phyloP scores from a whole-genome alignment of 257 asterid species.

The Anisodus acutangulus region DNA sequence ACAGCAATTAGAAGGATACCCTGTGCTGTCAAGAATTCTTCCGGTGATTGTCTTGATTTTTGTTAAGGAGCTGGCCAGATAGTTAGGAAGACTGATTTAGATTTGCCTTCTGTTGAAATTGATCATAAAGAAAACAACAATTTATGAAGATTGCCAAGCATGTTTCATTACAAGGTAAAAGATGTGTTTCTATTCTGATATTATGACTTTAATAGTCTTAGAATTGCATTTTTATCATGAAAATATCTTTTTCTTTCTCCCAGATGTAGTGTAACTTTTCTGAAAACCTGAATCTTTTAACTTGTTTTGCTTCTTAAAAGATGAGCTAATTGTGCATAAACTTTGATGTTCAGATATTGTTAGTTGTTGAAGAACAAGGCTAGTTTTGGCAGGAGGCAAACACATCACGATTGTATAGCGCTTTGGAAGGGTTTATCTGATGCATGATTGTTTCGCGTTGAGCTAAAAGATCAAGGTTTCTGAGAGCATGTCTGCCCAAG shows the following conservation, averaged over 20 bases:
- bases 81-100: slow-evolving; percentile 36
- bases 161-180: slow-evolving; percentile 17
- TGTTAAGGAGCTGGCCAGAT: slow-evolving; percentile 36
- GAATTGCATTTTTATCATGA: not conserved
- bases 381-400: not conserved
- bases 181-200: not conserved
- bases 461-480: not conserved
- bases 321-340: not conserved
- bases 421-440: not conserved
- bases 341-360: not conserved
- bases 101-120: slow-evolving; percentile 38
- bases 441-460: not conserved
- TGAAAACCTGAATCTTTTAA: not conserved
- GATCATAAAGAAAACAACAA: slow-evolving; percentile 46
- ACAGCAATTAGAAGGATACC: slow-evolving; percentile 46
- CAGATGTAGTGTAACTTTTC: not conserved
- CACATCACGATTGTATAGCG: slow-evolving; percentile 22
- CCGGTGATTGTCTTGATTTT: slow-evolving; percentile 35
- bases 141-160: slow-evolving; percentile 18
- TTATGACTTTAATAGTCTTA: not conserved
- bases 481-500: slow-evolving; percentile 2
- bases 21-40: slow-evolving; percentile 46
- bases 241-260: not conserved
- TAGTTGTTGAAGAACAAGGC: slow-evolving; percentile 4
- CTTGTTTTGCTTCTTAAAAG: not conserved